Evolutionary conservation across 805 yeast species (phyloP), one percentile per base, ranked within the genome.

Genomic region (Metschnikowia rubicola): DNA sequence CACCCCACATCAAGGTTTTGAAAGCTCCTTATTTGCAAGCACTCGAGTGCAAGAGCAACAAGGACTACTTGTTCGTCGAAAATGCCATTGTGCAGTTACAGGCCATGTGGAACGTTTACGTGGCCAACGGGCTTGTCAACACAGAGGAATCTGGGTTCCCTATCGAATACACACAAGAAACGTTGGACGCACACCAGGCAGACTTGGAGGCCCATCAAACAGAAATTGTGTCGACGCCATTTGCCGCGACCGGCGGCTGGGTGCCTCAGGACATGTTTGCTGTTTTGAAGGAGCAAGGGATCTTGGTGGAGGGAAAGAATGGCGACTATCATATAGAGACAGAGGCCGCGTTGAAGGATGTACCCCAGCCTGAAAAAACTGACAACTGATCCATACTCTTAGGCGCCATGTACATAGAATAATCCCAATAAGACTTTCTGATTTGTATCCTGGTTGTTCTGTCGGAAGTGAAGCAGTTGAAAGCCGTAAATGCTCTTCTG

Each of bases 201-300:
- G 78, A 77, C 26, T 73, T 88, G 56, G 82, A 79, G 48, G 77
- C 74, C 30, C 86, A 88, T 71, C 92, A 88, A 66, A 70, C 78
- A 53, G 81, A 80, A 55, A 67, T 86, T 39, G 77, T 84, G 33
- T 73, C 83, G 6, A 77, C 82, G 42, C 97, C 97, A 36, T 91
- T 89, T 66, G 84, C 88, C 30, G 92, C 92, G 39, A 86, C 97
- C 21, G 86, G 87, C 45, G 97, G 97, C 5, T 92, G 97, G 96
- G 79, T 94, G 47, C 97, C 98, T 13, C 96, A 89, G 62, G 96
- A 89, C 62, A 81, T 89, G 86, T 91, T 92, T 61, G 84, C 81
- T 31, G 78, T 79, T 41, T 73, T 88, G 58, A 66, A 81, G 35
- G 79, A 81, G 17, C 83, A 83, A 51, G 94, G 92, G 0, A 73